Evolutionary conservation across 306 rosid species (phyloP), one percentile per base, ranked within the genome.

Genomic region (Prunus mongolica): DNA sequence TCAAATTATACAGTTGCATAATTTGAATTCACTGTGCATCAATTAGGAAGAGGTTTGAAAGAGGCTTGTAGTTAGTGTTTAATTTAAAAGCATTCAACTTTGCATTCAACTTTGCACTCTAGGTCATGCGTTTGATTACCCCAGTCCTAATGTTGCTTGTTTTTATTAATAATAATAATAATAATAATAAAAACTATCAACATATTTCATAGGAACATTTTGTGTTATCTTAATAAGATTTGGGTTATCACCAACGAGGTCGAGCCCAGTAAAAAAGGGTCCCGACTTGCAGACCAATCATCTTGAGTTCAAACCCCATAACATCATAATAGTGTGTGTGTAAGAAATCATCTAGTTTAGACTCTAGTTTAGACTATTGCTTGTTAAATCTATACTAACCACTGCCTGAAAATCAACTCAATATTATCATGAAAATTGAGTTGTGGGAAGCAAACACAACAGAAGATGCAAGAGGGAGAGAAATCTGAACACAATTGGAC

Each of bases 401-500:
- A 47, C 12, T 47, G 14, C 19, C 14, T 49, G 54, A 49, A 49
- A 49, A 49, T 49, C 16, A 49, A 49, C 54, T 14, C 16, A 13
- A 52, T 52, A 52, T 52, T 15, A 18, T 15, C 20, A 52, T 5
- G 58, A 52, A 52, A 52, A 18, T 18, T 6, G 58, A 18, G 58
- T 18, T 52, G 19, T n/a, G 63, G 49, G 6, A 65, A 55, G n/a
- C 52, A 66, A 56, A 52, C 9, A 65, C 44, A 57, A 34, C 18
- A 64, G 77, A 77, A 77, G 68, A 69, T 77, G 76, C 76, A 73
- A 77, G 41, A 41, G 71, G 71, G 60, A 56, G 69, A 45, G 49
- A 76, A 27, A 72, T 73, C 22, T 69, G 78, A 58, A 71, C 30
- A 71, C 47, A 56, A 67, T 75, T 80, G 82, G 83, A 74, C 75